These are phyloP conservation scores for Cryomyces minteri DNA, from an alignment of 495 filamentous ascomycete species.

Conservation along the genomic window DNA sequence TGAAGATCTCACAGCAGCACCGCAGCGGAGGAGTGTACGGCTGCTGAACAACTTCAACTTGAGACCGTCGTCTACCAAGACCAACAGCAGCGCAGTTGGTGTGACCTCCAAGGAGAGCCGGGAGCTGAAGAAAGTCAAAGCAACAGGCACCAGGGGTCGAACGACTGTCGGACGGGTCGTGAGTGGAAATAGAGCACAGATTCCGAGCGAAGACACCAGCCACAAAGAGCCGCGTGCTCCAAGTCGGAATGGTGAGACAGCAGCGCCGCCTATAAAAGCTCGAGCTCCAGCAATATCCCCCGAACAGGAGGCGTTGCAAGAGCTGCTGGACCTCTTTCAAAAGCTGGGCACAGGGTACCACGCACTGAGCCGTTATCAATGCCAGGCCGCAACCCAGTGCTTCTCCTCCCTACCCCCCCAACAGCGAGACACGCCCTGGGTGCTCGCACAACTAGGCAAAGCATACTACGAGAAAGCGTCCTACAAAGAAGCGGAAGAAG, in stretches of 20 bases:
- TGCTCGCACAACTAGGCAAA: conserved; percentile 72
- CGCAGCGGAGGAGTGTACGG: conserved; percentile 61
- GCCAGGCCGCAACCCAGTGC: conserved; percentile 50
- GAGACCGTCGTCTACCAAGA: conserved; percentile 21
- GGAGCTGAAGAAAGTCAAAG: conserved; percentile 62
- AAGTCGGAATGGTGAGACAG: conserved; percentile 1
- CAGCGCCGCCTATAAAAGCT: not conserved
- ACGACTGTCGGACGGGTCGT: conserved; percentile 61
- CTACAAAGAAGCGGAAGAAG: conserved; percentile 71
- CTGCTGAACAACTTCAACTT: conserved; percentile 56
- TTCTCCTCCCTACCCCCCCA: conserved; percentile 48
- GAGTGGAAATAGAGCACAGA: conserved; percentile 63
- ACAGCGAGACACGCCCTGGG: conserved; percentile 92
- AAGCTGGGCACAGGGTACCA: conserved; percentile 69
- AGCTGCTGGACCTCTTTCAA: conserved; percentile 62
- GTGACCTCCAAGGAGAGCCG: conserved; percentile 37
- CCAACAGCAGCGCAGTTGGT: conserved; percentile 5
- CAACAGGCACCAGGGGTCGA: conserved; percentile 39
- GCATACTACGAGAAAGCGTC: conserved; percentile 75
- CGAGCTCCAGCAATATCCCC: not conserved
- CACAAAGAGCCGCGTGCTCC: conserved; percentile 22
- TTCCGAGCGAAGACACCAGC: conserved; percentile 42
- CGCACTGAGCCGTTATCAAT: conserved; percentile 57
- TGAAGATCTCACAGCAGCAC: conserved; percentile 41
- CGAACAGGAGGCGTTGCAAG: conserved; percentile 49